phyloP scores from a whole-genome alignment of 2,329 filamentous ascomycete genomes.

The Aspergillus pseudoviridinutans region DNA sequence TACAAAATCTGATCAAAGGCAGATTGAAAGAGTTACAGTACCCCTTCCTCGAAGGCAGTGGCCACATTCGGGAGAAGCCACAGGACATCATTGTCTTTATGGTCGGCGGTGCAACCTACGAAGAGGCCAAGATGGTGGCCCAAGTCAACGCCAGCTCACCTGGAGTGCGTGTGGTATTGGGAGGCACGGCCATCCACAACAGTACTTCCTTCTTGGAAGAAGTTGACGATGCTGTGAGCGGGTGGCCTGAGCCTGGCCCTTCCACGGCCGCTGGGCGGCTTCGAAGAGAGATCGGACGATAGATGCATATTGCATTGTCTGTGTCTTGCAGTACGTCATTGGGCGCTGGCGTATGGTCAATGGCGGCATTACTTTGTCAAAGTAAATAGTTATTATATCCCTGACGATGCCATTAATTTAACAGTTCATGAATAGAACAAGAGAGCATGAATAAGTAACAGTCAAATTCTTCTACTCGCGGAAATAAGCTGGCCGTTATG shows the following conservation, averaged over 20 bases:
- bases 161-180: conserved; percentile 82
- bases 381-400: background rate
- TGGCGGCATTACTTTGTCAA: background rate
- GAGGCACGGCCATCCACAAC: conserved; percentile 85
- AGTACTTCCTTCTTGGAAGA: conserved; percentile 84
- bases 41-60: conserved; percentile 86
- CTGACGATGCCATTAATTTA: background rate
- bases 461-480: background rate
- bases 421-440: background rate
- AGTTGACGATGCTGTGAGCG: conserved; percentile 79
- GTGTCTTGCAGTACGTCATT: conserved; percentile 1
- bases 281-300: conserved; percentile 57
- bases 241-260: conserved; percentile 71
- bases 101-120: conserved; percentile 87
- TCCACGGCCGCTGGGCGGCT: conserved; percentile 60
- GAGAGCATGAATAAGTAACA: background rate
- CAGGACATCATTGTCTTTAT: conserved; percentile 97
- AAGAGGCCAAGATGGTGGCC: conserved; percentile 95
- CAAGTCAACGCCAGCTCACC: conserved; percentile 88
- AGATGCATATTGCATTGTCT: conserved; percentile 11
- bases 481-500: background rate
- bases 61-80: conserved; percentile 85
- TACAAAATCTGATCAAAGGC: conserved; percentile 92
- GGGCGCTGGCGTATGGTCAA: conserved; percentile 7
- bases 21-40: conserved; percentile 81